Evolutionary conservation across 2,329 filamentous ascomycete genomes (phyloP).

Genomic region (Diaporthe helianthi): DNA sequence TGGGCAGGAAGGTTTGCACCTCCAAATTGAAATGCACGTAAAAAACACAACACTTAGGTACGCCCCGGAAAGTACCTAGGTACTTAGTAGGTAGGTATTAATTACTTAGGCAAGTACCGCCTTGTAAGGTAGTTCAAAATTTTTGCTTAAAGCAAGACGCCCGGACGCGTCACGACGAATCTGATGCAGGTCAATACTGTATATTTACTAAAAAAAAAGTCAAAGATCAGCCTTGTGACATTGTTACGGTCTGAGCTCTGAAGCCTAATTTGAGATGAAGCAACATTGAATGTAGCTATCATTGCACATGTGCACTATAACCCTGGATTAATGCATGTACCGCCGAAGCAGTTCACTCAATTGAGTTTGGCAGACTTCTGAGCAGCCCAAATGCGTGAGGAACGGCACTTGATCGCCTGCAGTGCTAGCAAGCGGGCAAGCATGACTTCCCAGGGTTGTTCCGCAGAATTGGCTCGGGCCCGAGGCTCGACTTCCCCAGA

Average conservation of each 20-base stretch:
- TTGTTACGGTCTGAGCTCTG: not conserved
- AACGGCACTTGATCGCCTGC: not conserved
- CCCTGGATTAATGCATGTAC: too few species aligned
- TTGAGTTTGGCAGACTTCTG: too few species aligned
- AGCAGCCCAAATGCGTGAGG: not conserved
- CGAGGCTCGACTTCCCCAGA: not conserved
- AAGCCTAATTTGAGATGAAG: not conserved
- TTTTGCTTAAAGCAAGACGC: not conserved
- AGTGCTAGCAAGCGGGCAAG: too few species aligned
- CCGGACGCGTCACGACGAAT: not conserved
- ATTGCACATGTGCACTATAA: not conserved
- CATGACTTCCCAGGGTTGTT: not conserved
- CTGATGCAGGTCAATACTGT: not conserved
- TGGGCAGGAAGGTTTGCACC: too few species aligned
- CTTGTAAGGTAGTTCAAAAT: too few species aligned
- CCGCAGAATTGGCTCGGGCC: not conserved
- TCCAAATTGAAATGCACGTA: too few species aligned
- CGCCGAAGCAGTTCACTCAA: too few species aligned
- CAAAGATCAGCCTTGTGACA: not conserved
- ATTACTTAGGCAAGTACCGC: too few species aligned
- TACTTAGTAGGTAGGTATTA: too few species aligned
- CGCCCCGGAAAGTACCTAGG: too few species aligned
- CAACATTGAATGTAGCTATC: not conserved
- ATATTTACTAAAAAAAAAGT: not conserved
- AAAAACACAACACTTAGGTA: too few species aligned